Evolutionary conservation across 2,329 filamentous ascomycete genomes (phyloP).

Genomic region (Colletotrichum phormii): DNA sequence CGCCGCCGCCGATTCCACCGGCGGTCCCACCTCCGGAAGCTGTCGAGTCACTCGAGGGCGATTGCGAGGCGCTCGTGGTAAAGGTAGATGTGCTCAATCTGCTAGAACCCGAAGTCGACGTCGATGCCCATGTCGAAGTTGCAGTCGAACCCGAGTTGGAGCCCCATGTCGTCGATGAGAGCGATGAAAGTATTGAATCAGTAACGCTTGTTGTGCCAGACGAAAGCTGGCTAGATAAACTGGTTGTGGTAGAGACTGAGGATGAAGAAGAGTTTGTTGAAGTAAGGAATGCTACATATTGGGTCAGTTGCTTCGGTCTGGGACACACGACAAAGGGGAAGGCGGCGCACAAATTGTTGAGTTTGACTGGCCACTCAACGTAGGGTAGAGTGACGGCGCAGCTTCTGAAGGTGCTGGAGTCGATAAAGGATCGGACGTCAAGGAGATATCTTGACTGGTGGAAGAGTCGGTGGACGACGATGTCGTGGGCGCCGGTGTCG

Average conservation of each 20-base stretch:
- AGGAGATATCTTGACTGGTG: slow-evolving; percentile 29
- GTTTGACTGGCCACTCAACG: slow-evolving; percentile 39
- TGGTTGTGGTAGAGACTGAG: slow-evolving; percentile 34
- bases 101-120: slow-evolving; percentile 2
- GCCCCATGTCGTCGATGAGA: slow-evolving; percentile 20
- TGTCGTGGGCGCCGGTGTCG: slow-evolving; percentile 38
- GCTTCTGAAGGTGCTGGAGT: slow-evolving; percentile 17
- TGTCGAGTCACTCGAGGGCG: background rate
- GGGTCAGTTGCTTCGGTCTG: slow-evolving; percentile 5
- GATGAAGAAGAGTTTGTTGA: slow-evolving; percentile 34
- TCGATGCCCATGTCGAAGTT: background rate
- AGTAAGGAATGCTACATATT: slow-evolving; percentile 30
- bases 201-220: slow-evolving; percentile 25
- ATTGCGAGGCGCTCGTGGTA: slow-evolving; percentile 24
- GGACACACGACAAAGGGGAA: background rate
- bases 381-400: slow-evolving; percentile 30
- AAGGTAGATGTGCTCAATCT: slow-evolving; percentile 18
- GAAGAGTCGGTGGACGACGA: slow-evolving; percentile 41
- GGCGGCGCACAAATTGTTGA: slow-evolving; percentile 40
- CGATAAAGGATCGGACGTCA: slow-evolving; percentile 48
- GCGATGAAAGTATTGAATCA: slow-evolving; percentile 24
- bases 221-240: slow-evolving; percentile 31
- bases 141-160: background rate
- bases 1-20: slow-evolving; percentile 13
- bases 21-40: slow-evolving; percentile 12